Percentiles rank a stretch among this genome's conserved stretches.
Evolutionary conservation across 2,329 filamentous ascomycete species (phyloP).

Genomic region (Aspergillus sp.): DNA sequence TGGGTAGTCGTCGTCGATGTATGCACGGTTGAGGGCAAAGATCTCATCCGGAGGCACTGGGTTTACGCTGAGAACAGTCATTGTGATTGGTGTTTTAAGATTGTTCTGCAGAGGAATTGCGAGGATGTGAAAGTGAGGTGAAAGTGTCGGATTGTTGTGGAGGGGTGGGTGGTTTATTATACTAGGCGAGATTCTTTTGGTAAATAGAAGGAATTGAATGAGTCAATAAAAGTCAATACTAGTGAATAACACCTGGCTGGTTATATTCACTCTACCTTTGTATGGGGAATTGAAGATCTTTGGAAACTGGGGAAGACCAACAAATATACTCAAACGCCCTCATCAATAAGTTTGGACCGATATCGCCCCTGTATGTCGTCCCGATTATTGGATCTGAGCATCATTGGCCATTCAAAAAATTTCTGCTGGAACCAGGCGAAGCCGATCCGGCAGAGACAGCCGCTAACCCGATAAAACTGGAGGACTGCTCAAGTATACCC

Average conservation of each 20-base stretch:
- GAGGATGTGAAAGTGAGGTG: slow-evolving; percentile 5
- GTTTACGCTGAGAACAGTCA: slow-evolving; percentile 56
- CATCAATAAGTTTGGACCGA: slow-evolving; percentile 22
- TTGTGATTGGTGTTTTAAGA: slow-evolving; percentile 15
- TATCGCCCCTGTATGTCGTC: slow-evolving; percentile 24
- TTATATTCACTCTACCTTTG: not conserved
- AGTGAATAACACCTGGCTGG: too few species aligned
- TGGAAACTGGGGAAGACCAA: not conserved
- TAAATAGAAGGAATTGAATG: not conserved
- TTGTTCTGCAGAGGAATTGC: not conserved
- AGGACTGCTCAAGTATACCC: not conserved
- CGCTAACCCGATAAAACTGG: slow-evolving; percentile 10
- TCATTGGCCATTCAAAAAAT: slow-evolving; percentile 11
- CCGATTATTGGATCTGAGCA: not conserved
- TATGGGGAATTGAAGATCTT: not conserved
- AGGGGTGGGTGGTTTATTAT: slow-evolving; percentile 9
- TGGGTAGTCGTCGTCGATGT: slow-evolving; percentile 66
- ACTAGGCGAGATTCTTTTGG: slow-evolving; percentile 4
- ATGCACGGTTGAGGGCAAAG: slow-evolving; percentile 85
- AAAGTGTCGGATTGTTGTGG: slow-evolving; percentile 10
- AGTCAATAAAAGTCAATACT: not conserved
- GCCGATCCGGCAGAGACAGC: slow-evolving; percentile 15
- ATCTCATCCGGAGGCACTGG: slow-evolving; percentile 88
- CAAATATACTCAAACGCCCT: slow-evolving; percentile 6
- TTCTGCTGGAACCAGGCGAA: slow-evolving; percentile 6